These are phyloP conservation scores for Phytophthora tentaculata DNA, from an alignment of 352 stramenopile genomes.

Conservation along the genomic window DNA sequence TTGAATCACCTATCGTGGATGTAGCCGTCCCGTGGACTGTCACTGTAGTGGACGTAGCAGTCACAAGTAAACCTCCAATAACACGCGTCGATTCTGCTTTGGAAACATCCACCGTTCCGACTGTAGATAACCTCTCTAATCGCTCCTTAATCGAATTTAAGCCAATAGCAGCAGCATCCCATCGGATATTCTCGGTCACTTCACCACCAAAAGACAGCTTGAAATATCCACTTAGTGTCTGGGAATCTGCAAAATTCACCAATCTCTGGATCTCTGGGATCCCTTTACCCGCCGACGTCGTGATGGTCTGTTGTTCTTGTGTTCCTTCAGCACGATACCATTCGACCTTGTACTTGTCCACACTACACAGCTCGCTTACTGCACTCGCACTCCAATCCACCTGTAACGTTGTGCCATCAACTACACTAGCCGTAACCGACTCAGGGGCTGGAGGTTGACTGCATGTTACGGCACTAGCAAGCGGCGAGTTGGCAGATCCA, in stretches of 20 bases:
- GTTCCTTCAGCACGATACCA: slow-evolving; percentile 71
- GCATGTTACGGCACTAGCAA: slow-evolving; percentile 62
- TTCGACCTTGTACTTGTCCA: slow-evolving; percentile 80
- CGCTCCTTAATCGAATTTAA: slow-evolving; percentile 72
- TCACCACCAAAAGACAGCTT: slow-evolving; percentile 68
- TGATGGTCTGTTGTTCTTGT: slow-evolving; percentile 77
- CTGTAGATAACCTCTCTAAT: slow-evolving; percentile 65
- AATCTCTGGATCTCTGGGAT: slow-evolving; percentile 73
- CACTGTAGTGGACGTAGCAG: slow-evolving; percentile 31
- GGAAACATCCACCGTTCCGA: slow-evolving; percentile 71
- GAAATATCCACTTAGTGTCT: slow-evolving; percentile 70
- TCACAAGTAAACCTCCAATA: slow-evolving; percentile 52
- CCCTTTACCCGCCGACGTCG: slow-evolving; percentile 69
- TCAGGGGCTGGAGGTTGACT: slow-evolving; percentile 53
- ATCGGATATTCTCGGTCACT: slow-evolving; percentile 69
- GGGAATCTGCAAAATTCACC: slow-evolving; percentile 60
- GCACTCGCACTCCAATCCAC: slow-evolving; percentile 56
- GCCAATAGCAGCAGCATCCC: slow-evolving; percentile 62
- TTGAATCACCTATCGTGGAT: slow-evolving; percentile 16
- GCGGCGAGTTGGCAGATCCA: slow-evolving; percentile 50
- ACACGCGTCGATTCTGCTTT: slow-evolving; percentile 51
- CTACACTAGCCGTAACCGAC: slow-evolving; percentile 53
- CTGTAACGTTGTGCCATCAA: slow-evolving; percentile 59
- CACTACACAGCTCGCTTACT: slow-evolving; percentile 32
- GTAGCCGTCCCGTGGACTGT: slow-evolving; percentile 41